A percentile compares a stretch with the other conserved stretches of the same genome.
These are phyloP conservation scores for Citrus hindsii DNA, from an alignment of 345 rosid genomes.

Conservation along the genomic window DNA sequence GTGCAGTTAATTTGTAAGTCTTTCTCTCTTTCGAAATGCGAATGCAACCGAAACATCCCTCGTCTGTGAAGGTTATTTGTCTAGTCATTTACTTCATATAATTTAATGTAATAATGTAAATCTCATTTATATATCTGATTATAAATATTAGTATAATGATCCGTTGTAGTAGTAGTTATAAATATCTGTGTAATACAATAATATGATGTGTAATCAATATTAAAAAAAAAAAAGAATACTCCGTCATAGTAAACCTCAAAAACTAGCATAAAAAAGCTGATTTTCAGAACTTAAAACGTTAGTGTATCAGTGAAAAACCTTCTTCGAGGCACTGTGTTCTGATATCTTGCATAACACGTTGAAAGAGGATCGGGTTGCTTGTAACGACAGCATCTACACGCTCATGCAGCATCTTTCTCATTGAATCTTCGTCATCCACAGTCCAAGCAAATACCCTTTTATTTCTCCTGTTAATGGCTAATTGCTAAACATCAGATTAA, in stretches of 20 bases:
- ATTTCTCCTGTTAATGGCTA: constrained; percentile 49
- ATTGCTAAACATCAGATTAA: background rate
- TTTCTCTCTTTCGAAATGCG: accelerated
- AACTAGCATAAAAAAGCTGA: background rate
- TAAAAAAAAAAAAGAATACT: no score
- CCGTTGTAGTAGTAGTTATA: accelerated
- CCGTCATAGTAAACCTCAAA: no score
- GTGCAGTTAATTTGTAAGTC: accelerated
- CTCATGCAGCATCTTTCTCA: constrained; percentile 62
- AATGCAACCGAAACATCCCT: accelerated
- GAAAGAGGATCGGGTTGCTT: constrained; percentile 62
- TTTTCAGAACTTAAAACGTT: background rate
- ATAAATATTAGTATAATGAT: no score
- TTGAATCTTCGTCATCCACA: constrained; percentile 70
- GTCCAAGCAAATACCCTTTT: constrained; percentile 88
- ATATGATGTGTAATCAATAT: no score
- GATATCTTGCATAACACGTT: constrained; percentile 58
- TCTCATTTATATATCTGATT: accelerated
- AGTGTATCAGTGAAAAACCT: constrained; percentile 40
- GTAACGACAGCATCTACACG: constrained; percentile 78
- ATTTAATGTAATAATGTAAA: no score
- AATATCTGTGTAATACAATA: no score
- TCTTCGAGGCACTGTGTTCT: constrained; percentile 72
- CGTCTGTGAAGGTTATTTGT: no score
- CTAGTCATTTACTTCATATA: accelerated